phyloP scores from a whole-genome alignment of 495 filamentous ascomycete genomes.

The Hypomontagnella monticulosa region DNA sequence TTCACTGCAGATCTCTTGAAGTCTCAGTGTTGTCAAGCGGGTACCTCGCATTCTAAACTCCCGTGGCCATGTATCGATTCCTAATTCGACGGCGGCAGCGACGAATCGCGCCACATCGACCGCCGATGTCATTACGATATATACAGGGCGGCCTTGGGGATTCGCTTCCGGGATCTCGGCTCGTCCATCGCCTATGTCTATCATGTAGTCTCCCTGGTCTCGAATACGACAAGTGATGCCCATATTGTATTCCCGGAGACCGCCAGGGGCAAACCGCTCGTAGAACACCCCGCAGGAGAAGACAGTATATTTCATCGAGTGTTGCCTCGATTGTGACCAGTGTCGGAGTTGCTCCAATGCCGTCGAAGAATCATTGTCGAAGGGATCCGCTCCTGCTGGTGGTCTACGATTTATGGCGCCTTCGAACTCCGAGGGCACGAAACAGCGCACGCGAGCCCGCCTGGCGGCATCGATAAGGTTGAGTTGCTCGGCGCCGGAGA shows the following conservation, averaged over 20 bases:
- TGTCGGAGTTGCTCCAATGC: conserved; percentile 66
- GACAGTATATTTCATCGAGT: conserved; percentile 68
- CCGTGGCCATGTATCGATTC: conserved; percentile 69
- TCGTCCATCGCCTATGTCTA: conserved; percentile 65
- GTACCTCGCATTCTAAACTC: conserved; percentile 73
- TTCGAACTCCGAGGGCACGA: conserved; percentile 81
- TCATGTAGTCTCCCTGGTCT: conserved; percentile 69
- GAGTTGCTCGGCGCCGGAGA: conserved; percentile 70
- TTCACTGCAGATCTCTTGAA: conserved; percentile 57
- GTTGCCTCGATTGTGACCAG: conserved; percentile 51
- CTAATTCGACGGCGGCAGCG: conserved; percentile 67
- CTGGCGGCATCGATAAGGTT: conserved; percentile 78
- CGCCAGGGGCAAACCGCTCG: conserved; percentile 74
- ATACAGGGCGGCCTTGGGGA: conserved; percentile 57
- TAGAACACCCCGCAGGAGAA: conserved; percentile 82
- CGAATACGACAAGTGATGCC: conserved; percentile 58
- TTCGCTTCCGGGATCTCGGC: conserved; percentile 67
- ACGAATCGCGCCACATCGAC: conserved; percentile 74
- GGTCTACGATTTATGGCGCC: conserved; percentile 60
- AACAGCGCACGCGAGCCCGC: conserved; percentile 68
- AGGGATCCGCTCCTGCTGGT: conserved; percentile 62
- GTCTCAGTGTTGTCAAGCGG: conserved; percentile 61
- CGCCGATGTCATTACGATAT: conserved; percentile 72
- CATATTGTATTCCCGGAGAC: conserved; percentile 64
- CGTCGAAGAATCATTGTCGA: conserved; percentile 56